These are phyloP conservation scores for Mayamaea pseudoterrestris DNA, from an alignment of 108 stramenopile genomes.

Conservation along the genomic window DNA sequence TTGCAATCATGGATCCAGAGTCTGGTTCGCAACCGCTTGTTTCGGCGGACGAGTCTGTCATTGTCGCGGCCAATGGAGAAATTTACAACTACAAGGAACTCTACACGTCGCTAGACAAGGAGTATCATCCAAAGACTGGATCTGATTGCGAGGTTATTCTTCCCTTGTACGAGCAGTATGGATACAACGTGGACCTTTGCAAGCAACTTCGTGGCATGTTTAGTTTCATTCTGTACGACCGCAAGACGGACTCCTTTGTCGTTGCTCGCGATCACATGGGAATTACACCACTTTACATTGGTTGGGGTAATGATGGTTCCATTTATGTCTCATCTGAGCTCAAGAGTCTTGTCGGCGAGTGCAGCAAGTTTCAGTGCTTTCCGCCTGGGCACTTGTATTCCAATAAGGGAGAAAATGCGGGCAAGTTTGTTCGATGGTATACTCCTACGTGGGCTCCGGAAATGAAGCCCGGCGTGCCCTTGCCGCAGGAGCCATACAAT, in stretches of 20 bases:
- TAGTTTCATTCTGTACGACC: constrained; percentile 90
- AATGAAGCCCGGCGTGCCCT: constrained; percentile 61
- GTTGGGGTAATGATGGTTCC: constrained; percentile 90
- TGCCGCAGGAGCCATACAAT: constrained; percentile 54
- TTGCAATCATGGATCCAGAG: constrained; percentile 98
- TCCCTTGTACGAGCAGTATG: constrained; percentile 82
- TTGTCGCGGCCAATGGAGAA: constrained; percentile 96
- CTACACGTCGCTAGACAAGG: constrained; percentile 42
- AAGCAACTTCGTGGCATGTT: constrained; percentile 90
- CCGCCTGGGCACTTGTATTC: constrained; percentile 92
- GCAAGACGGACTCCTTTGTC: constrained; percentile 69
- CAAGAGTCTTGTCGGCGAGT: constrained; percentile 82
- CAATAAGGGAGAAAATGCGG: constrained; percentile 67
- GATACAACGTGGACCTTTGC: constrained; percentile 54
- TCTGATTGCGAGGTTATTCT: constrained; percentile 95
- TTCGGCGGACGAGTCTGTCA: constrained; percentile 62
- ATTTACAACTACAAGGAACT: constrained; percentile 98
- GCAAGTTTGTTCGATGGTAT: constrained; percentile 87
- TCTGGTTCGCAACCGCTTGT: constrained; percentile 90
- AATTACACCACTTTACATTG: constrained; percentile 94
- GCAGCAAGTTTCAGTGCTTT: constrained; percentile 80
- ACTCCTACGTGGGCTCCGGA: constrained; percentile 86
- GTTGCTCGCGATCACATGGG: constrained; percentile 94
- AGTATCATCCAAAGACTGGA: constrained; percentile 82
- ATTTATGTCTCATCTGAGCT: constrained; percentile 89